Percentiles rank a stretch among this genome's conserved stretches.
These are phyloP conservation scores for Coniochaeta prunicola DNA, from an alignment of 2,329 filamentous ascomycete genomes.

Conservation along the genomic window DNA sequence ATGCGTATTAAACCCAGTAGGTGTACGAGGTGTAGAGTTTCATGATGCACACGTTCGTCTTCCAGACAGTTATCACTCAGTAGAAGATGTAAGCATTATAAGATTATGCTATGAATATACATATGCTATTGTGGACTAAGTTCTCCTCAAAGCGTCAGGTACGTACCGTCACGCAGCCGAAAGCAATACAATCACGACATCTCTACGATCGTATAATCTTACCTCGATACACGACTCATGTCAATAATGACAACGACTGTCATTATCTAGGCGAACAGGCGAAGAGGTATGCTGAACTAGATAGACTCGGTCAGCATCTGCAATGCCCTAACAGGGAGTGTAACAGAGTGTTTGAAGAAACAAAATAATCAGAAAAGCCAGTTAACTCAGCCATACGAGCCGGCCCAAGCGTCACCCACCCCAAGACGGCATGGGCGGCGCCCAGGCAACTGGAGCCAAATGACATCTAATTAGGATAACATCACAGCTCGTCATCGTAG, in stretches of 20 bases:
- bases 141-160: no score
- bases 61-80: no score
- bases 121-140: no score
- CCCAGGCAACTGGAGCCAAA: conserved; percentile 46
- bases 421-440: conserved; percentile 1
- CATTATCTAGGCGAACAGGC: neutral
- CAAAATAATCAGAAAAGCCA: conserved; percentile 25
- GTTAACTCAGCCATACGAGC: conserved; percentile 28
- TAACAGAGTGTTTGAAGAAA: neutral
- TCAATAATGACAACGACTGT: neutral
- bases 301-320: neutral
- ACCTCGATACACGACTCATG: neutral
- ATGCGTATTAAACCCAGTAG: no score
- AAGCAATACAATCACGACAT: neutral
- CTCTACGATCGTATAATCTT: neutral
- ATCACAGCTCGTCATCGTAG: conserved; percentile 69
- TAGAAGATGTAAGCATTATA: no score
- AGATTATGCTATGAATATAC: no score
- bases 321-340: neutral
- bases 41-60: no score
- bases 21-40: no score
- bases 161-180: no score
- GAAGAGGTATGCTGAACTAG: neutral
- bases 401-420: conserved; percentile 18
- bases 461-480: conserved; percentile 49